Base-by-base conservation (phyloP, 345 rosid genomes). In the Laguncularia racemosa region DNA sequence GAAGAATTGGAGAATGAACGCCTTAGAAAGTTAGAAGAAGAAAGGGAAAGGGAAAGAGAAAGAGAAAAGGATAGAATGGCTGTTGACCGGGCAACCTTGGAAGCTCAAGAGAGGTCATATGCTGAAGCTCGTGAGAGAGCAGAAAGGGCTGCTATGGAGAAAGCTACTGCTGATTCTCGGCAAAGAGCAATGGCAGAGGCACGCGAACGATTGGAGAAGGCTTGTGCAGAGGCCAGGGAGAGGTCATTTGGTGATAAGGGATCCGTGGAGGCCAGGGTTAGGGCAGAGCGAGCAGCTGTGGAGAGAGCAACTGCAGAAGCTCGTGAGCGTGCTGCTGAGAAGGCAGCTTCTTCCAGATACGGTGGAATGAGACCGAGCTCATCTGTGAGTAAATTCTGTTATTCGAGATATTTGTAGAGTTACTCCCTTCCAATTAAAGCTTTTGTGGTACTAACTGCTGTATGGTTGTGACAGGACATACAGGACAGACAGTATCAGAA, bases 1-100 rank as follows among this genome's bases (percentile, higher is more conserved):
- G 75, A 73, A 65, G 88, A 77, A 69, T 44, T 73, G 43, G 93
- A 92, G 62, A 65, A 38, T 66, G 91, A 86, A 51, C 86, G 68
- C 17, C 77, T 85, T 50, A 78, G 83, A 73, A 89, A 76, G 82
- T 61, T 83, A 45, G 96, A 93, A 66, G 97, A 83, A 71, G 89
- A 87, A 74, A 80, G 73, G 70, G 99, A 93, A 60, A 87, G 95
- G 69, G 92, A 86, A 62, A 84, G 89, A 66, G 97, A 93, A 59
- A 83, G 95, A 63, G 99, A 87, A 69, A 89, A 93, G 67, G 99
- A 93, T 62, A 85, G 92, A 73, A 89, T 93, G 96, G 90, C 86
- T 46, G 84, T 89, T 44, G 95, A 93, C 59, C 70, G 67, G 57
- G 68, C 81, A 52, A 61, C 67, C 33, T 81, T 80, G 38, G 88